Base-by-base conservation (phyloP, 306 rosid species). In the Citrullus colocynthis region DNA sequence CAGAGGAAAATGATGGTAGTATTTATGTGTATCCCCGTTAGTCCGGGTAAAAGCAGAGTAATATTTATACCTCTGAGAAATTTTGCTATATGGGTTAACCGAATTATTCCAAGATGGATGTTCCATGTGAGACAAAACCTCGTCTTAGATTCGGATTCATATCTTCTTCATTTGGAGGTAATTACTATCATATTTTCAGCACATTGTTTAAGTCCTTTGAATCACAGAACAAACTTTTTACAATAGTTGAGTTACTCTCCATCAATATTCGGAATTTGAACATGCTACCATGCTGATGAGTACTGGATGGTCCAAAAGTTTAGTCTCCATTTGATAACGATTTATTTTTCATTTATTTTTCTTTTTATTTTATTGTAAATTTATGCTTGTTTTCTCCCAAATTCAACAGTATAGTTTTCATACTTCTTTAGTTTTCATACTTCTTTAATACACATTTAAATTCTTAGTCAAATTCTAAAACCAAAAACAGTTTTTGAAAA, bases 161-260 rank as follows among this genome's bases (percentile, higher is more conserved):
- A 88, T 83, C 95, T 95, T 82, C 97, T 95, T 79, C 99, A 95
- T 78, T 57, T 92, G 80, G 96, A 95, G 99, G 99, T 95, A 82
- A 83, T 72, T 59, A 28, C 3, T 44, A 12, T 72, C 76, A 72
- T 70, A 21, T 21, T 45, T 45, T 66, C 75, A 70, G 57, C 37
- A 20, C 56, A 42, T 70, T 12, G 37, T 30, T 12, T 69, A 42
- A 42, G 32, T 41, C 44, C 13, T 70, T 70, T 3, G 2, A 42
- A 44, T 18, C 13, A 70, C 12, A 44, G 37, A 44, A 21, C 8
- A 3, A 69, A 42, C 55, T 69, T 21, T 48, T 20, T 44, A 21
- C 37, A 9, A 44, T 20, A 18, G 28, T 21, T 42, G 32, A 9
- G 6, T 65, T 3, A 65, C 6, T 65, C 51, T 65, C 24, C 44